Base-by-base conservation (phyloP, 2,329 filamentous ascomycete genomes). In the Trichoderma lentiforme region DNA sequence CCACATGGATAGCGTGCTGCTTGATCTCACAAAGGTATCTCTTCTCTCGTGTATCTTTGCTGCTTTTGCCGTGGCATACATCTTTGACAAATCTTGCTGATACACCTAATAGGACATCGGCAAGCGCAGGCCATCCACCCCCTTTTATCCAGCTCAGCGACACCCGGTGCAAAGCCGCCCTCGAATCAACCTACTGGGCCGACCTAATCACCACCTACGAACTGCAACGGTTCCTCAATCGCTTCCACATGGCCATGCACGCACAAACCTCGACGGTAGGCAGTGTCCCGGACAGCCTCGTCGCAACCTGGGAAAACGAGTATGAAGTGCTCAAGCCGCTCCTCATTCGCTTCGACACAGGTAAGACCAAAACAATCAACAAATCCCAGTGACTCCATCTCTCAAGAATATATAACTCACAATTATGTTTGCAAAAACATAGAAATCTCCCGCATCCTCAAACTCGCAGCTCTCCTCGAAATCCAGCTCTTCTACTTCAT, bases 401-500 rank as follows among this genome's bases (percentile, higher is more conserved):
- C 24, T 18, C 32, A 62, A 24, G 14, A 64, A 30, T 28, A 61
- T 8, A 43, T 5, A 3, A 39, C 57, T n/a, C 14, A 68, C 36
- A 64, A 39, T 3, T 11, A 15, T 18, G 18, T 21, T 51, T 51
- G 1, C n/a, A 51, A 24, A 51, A 51, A 6, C 3, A 75, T 74
- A 86, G 86, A 87, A 51, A 77, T 86, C 26, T 84, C 86, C 67
- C 80, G 83, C 18, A 86, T 88, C 75, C 84, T 85, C 63, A 78
- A 86, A 9, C 77, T 88, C 4, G 81, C 85, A 0, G 83, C 86
- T 1, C 82, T 84, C 26, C 81, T 87, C n/a, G 86, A 89, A 71
- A 82, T 88, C 9, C 86, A 89, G 73, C 78, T 81, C 1, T 87
- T 85, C 77, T 88, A 88, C 79, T 85, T 88, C 74, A 81, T 84